Conservation (phyloP, 176 grass and related monocot genomes). For the Hordeum marinum region DNA sequence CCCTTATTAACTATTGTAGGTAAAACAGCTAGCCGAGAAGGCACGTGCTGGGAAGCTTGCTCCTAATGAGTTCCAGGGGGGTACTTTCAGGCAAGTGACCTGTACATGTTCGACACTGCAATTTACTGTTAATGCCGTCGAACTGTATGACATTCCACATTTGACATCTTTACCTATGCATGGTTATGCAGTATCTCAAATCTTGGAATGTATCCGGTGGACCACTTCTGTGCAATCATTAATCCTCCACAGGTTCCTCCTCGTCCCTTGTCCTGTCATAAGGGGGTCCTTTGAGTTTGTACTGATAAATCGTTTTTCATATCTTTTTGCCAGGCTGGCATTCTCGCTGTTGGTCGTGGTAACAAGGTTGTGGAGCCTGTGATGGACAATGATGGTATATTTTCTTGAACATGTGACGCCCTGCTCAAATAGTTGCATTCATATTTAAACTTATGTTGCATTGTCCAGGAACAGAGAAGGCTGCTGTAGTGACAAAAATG, state of each 20-base stretch:
- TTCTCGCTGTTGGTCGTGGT: slow-evolving; percentile 87
- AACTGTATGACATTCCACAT: slow-evolving; percentile 2
- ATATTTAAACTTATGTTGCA: slow-evolving; percentile 9
- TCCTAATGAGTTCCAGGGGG: slow-evolving; percentile 81
- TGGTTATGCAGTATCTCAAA: slow-evolving; percentile 80
- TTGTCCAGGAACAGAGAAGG: slow-evolving; percentile 70
- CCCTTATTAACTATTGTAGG: slow-evolving; percentile 33
- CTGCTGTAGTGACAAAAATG: slow-evolving; percentile 77
- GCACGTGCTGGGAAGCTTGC: slow-evolving; percentile 88
- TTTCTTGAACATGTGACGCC: slow-evolving; percentile 10
- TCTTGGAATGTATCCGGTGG: slow-evolving; percentile 96
- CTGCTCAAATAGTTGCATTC: slow-evolving; percentile 1
- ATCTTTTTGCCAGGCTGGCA: slow-evolving; percentile 54
- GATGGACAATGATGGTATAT: slow-evolving; percentile 69
- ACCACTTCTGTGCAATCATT: slow-evolving; percentile 98
- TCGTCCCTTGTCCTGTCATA: neutral
- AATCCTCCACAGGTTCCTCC: slow-evolving; percentile 81
- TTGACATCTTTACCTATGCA: slow-evolving; percentile 3
- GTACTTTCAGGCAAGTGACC: slow-evolving; percentile 74
- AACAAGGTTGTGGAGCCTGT: slow-evolving; percentile 86
- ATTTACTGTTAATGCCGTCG: neutral
- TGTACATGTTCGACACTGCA: neutral
- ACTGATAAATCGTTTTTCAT: slow-evolving; percentile 10
- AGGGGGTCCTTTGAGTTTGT: slow-evolving; percentile 5
- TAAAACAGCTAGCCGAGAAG: slow-evolving; percentile 90